Conservation (phyloP, 1,284 basidiomycete species). For the Schizophyllum commune region DNA sequence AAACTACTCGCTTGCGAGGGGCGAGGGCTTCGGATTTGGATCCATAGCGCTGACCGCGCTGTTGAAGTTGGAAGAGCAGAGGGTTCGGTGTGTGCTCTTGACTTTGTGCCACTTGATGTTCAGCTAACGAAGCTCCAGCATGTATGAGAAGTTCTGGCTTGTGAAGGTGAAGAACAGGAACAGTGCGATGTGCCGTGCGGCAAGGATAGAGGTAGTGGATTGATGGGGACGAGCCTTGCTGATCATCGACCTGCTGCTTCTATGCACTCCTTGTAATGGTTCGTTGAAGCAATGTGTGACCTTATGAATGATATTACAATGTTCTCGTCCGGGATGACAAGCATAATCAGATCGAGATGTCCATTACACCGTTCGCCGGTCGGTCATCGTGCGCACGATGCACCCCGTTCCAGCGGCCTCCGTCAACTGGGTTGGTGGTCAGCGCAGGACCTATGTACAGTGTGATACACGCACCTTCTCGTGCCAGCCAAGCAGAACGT, state of each 20-base stretch:
- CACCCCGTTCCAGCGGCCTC: slow-evolving; percentile 94
- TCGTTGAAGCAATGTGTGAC: too few species aligned
- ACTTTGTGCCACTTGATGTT: neutral
- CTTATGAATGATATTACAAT: neutral
- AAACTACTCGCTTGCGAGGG: slow-evolving; percentile 69
- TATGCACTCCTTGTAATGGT: too few species aligned
- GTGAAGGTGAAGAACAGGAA: neutral
- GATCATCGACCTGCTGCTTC: too few species aligned
- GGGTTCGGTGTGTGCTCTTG: neutral
- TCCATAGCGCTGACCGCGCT: slow-evolving; percentile 44
- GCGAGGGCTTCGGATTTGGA: slow-evolving; percentile 69
- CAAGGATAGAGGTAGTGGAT: neutral
- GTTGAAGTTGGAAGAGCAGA: slow-evolving; percentile 12
- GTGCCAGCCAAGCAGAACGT: slow-evolving; percentile 91
- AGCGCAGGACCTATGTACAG: slow-evolving; percentile 2
- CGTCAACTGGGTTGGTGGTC: slow-evolving; percentile 58
- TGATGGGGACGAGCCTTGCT: neutral
- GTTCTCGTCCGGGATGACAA: neutral
- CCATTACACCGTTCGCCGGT: slow-evolving; percentile 71
- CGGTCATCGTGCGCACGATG: slow-evolving; percentile 97
- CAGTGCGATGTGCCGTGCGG: neutral
- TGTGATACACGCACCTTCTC: slow-evolving; percentile 63
- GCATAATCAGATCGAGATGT: slow-evolving; percentile 4
- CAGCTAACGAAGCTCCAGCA: neutral
- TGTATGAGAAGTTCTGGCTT: neutral